Evolutionary conservation across 208 protist genomes (phyloP).

Genomic region (Acanthamoeba sp.): DNA sequence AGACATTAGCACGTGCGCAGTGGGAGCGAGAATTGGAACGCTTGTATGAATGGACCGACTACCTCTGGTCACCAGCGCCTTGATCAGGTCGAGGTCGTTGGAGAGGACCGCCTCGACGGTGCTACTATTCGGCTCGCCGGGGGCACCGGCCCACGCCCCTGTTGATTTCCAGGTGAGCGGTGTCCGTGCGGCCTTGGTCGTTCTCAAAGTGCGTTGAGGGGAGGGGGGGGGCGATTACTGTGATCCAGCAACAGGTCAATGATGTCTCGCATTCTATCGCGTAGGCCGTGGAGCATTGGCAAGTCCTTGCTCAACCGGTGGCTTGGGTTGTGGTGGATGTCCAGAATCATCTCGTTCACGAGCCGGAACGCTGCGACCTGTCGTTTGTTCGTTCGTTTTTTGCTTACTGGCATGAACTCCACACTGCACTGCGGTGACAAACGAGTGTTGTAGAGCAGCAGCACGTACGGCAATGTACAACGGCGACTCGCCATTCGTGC

Average conservation of each 20-base stretch:
- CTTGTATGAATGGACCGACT: no score
- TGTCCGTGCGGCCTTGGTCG: no score
- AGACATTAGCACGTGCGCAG: no score
- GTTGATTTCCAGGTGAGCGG: neutral
- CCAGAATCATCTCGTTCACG: no score
- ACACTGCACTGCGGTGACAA: no score
- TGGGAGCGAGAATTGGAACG: no score
- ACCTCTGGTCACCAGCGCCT: neutral
- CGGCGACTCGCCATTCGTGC: neutral
- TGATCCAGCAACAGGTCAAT: neutral
- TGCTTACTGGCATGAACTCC: no score
- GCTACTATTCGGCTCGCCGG: neutral
- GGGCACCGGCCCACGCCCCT: neutral
- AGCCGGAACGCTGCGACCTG: neutral
- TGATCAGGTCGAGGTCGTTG: neutral
- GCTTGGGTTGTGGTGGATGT: no score
- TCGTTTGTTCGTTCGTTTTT: no score
- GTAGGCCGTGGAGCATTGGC: neutral
- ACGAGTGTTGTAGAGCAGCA: no score
- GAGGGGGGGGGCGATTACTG: neutral
- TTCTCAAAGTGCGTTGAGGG: no score
- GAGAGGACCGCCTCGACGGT: neutral
- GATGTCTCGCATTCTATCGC: neutral
- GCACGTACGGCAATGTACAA: constrained; percentile 29
- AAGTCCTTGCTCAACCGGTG: neutral